A percentile compares a stretch with the other conserved stretches of the same genome.
Evolutionary conservation across 1,284 basidiomycete genomes (phyloP).

Genomic region (Cutaneotrichosporon cutaneum): DNA sequence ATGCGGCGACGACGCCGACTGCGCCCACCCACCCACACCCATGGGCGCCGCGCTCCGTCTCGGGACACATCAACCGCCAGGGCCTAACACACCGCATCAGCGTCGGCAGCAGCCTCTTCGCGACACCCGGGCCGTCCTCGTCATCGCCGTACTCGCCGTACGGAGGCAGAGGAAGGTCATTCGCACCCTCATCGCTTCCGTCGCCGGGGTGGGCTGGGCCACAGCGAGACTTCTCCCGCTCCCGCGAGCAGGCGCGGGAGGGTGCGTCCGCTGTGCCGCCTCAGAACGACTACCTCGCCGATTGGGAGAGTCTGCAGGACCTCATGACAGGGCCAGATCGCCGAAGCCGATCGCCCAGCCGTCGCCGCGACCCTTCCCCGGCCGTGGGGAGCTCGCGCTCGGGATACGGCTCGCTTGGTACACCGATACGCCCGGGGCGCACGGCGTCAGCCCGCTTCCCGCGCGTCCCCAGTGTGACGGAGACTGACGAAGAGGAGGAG

Average conservation of each 20-base stretch:
- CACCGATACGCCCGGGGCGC: neutral
- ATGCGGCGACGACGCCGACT: neutral
- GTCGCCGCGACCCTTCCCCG: neutral
- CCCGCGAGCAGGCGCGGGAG: slow-evolving; percentile 10
- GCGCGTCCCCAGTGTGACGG: slow-evolving; percentile 2
- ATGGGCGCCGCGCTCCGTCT: neutral
- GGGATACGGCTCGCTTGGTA: neutral
- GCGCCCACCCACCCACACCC: neutral
- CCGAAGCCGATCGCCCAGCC: neutral
- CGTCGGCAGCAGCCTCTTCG: neutral
- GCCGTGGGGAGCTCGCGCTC: neutral
- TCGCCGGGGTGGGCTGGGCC: neutral
- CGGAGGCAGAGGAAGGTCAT: neutral
- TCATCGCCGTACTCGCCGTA: slow-evolving; percentile 2
- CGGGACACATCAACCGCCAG: neutral
- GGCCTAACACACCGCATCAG: neutral
- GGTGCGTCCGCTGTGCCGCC: slow-evolving; percentile 19
- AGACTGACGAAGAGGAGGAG: slow-evolving; percentile 5
- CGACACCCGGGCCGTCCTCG: neutral
- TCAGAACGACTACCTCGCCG: slow-evolving; percentile 31
- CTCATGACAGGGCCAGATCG: slow-evolving; percentile 18
- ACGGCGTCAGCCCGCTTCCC: neutral
- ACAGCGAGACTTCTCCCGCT: neutral
- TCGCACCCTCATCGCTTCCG: neutral
- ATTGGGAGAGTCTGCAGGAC: slow-evolving; percentile 42